Evolutionary conservation across 192 early-diverging fungal genomes (phyloP).

Genomic region (Chytriomyces sp.): DNA sequence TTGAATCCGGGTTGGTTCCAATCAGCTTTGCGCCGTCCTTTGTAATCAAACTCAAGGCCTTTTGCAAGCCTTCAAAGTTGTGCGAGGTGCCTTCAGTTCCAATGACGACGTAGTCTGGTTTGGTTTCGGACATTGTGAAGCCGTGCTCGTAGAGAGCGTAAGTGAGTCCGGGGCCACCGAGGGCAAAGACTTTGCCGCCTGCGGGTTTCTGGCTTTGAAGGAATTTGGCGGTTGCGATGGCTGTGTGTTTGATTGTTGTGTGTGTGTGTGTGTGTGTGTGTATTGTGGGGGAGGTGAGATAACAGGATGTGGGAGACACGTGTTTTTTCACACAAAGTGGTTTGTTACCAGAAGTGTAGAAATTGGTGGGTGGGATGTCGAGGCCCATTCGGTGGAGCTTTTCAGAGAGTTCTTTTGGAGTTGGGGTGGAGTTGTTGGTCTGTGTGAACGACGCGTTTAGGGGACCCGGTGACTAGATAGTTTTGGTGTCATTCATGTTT

Average conservation of each 20-base stretch:
- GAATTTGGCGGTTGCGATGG: conserved; percentile 62
- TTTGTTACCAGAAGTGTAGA: conserved; percentile 52
- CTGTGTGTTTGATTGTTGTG: conserved; percentile 29
- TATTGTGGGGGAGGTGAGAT: neutral
- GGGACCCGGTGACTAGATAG: neutral
- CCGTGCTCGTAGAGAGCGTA: conserved; percentile 65
- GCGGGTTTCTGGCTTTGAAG: conserved; percentile 59
- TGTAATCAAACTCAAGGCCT: conserved; percentile 60
- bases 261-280: neutral
- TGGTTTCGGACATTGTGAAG: conserved; percentile 62
- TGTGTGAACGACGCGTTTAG: conserved; percentile 5
- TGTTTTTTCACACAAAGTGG: neutral
- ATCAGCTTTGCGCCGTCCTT: conserved; percentile 62
- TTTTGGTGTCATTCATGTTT: neutral
- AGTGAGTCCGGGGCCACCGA: conserved; percentile 37
- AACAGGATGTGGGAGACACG: neutral
- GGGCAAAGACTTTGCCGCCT: conserved; percentile 22
- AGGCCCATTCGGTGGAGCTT: conserved; percentile 60
- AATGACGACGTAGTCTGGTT: conserved; percentile 66
- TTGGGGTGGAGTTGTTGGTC: conserved; percentile 69
- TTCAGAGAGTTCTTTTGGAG: conserved; percentile 60
- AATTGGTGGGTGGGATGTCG: conserved; percentile 54
- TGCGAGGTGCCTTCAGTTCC: conserved; percentile 59
- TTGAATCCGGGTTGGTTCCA: conserved; percentile 68
- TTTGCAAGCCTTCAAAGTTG: conserved; percentile 58